phyloP scores from a whole-genome alignment of 2,329 filamentous ascomycete species.

The Karstenula rhodostoma region DNA sequence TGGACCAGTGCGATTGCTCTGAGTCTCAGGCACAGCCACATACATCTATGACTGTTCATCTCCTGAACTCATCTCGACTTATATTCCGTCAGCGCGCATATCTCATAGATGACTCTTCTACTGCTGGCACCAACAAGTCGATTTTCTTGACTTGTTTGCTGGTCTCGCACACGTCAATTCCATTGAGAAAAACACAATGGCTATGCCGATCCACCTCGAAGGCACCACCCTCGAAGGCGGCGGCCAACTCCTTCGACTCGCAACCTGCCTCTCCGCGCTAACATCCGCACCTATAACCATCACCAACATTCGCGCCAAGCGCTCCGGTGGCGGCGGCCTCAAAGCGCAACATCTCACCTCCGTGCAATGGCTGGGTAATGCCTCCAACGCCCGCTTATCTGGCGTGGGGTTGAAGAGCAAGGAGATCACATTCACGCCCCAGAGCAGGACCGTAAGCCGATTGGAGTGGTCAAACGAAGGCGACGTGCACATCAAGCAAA shows the following conservation, averaged over 20 bases:
- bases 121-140: no score
- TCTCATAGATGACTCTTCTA: background rate
- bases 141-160: no score
- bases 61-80: slow-evolving; percentile 23
- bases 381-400: slow-evolving; percentile 55
- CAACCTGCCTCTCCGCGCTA: slow-evolving; percentile 63
- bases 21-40: slow-evolving; percentile 20
- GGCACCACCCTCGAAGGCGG: slow-evolving; percentile 69
- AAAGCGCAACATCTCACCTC: slow-evolving; percentile 66
- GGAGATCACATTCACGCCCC: slow-evolving; percentile 49
- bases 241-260: slow-evolving; percentile 67
- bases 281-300: slow-evolving; percentile 60
- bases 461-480: slow-evolving; percentile 9
- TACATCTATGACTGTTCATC: slow-evolving; percentile 18
- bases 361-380: slow-evolving; percentile 60
- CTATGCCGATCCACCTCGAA: slow-evolving; percentile 51
- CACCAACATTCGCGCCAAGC: slow-evolving; percentile 62
- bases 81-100: slow-evolving; percentile 14
- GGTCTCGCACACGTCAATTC: background rate
- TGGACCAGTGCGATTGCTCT: background rate
- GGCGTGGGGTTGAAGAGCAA: slow-evolving; percentile 55
- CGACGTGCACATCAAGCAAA: slow-evolving; percentile 48
- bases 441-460: background rate
- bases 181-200: background rate
- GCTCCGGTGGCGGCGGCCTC: slow-evolving; percentile 61